Conservation (phyloP, 2,329 filamentous ascomycete genomes). For the Neopestalotiopsis clavispora region DNA sequence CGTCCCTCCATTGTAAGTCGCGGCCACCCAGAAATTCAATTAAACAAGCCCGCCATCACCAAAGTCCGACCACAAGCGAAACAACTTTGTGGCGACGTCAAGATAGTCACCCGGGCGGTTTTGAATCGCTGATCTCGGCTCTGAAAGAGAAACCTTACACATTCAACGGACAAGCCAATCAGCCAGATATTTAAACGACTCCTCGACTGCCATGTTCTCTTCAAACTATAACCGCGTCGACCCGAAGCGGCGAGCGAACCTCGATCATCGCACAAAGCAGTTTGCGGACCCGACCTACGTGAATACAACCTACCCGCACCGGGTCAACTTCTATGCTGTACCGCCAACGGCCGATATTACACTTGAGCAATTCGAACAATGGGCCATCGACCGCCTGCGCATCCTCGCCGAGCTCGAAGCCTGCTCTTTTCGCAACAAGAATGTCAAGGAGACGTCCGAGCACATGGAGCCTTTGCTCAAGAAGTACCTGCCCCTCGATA, state of each 20-base stretch:
- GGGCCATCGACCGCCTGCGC: conserved; percentile 91
- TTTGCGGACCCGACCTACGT: conserved; percentile 80
- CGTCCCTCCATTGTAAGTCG: not conserved
- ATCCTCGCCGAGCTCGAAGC: conserved; percentile 88
- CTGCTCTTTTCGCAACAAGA: conserved; percentile 92
- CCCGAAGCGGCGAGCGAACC: conserved; percentile 75
- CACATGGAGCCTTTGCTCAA: conserved; percentile 88
- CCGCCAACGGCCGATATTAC: conserved; percentile 94
- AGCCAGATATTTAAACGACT: not conserved
- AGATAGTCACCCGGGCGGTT: not conserved
- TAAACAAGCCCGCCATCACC: conserved; percentile 10
- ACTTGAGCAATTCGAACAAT: conserved; percentile 97
- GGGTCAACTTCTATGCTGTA: conserved; percentile 88
- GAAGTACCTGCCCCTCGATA: conserved; percentile 55
- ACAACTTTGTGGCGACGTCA: too few relatives aligned
- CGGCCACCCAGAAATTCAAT: conserved; percentile 4
- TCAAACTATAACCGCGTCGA: conserved; percentile 55
- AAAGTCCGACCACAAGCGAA: not conserved
- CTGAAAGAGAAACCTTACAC: too few relatives aligned
- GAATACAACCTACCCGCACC: conserved; percentile 79
- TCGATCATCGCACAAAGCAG: conserved; percentile 85
- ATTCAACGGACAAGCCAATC: not conserved
- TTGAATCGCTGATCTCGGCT: too few relatives aligned
- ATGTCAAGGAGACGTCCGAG: conserved; percentile 76
- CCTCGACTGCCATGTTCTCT: conserved; percentile 31